Conservation (phyloP, 352 stramenopile genomes). For the Peronospora belbahrii region DNA sequence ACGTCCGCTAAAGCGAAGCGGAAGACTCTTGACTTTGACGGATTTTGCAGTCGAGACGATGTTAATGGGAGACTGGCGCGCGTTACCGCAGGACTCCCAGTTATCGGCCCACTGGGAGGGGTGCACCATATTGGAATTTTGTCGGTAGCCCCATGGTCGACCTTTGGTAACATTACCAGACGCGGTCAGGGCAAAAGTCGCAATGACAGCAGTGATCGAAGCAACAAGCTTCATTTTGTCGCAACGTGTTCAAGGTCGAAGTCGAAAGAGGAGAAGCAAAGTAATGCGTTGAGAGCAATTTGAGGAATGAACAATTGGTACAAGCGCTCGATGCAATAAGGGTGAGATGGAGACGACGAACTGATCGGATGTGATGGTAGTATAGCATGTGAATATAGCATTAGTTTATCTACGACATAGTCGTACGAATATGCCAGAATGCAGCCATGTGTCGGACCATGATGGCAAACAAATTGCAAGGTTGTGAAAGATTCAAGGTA, state of each 20-base stretch:
- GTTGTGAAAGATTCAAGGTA: no score
- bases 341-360: no score
- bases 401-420: no score
- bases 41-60: constrained; percentile 11
- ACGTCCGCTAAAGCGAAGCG: constrained; percentile 14
- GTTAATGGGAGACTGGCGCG: constrained; percentile 24
- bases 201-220: constrained; percentile 2
- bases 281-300: not conserved
- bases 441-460: no score
- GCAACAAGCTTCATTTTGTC: constrained; percentile 13
- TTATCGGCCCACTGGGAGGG: constrained; percentile 3
- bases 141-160: constrained; percentile 11
- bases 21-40: not conserved
- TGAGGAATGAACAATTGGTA: not conserved
- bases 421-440: no score
- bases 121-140: not conserved
- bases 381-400: no score
- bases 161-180: constrained; percentile 1
- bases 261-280: not conserved
- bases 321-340: not conserved
- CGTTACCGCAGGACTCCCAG: constrained; percentile 9
- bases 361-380: no score
- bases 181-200: not conserved
- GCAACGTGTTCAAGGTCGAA: not conserved
- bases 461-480: no score